Conservation (phyloP, 208 protist species). For the Leishmania martiniquensis region DNA sequence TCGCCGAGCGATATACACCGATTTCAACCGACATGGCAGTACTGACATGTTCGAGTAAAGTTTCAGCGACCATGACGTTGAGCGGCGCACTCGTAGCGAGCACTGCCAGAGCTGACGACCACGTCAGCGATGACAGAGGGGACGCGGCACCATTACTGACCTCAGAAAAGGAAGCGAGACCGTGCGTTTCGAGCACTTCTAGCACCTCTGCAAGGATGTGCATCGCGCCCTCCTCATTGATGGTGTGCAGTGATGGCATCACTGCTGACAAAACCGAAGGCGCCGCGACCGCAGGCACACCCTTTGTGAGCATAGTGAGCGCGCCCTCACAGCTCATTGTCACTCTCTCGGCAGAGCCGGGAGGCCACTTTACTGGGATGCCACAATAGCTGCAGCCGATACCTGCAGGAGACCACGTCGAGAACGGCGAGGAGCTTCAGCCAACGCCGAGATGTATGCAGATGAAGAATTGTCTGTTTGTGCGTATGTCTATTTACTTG, state of each 20-base stretch:
- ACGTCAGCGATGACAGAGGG: not conserved
- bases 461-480: not conserved
- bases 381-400: not conserved
- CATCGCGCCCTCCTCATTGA: slow-evolving; percentile 17
- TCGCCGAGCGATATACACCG: slow-evolving; percentile 18
- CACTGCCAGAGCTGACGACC: slow-evolving; percentile 13
- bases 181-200: slow-evolving; percentile 1
- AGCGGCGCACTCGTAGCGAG: slow-evolving; percentile 11
- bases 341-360: not conserved
- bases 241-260: not conserved
- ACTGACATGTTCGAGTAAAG: slow-evolving; percentile 19
- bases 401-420: not conserved
- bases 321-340: slow-evolving; percentile 16
- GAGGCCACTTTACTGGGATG: not conserved
- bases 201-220: slow-evolving; percentile 28
- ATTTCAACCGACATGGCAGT: slow-evolving; percentile 17
- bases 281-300: not conserved
- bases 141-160: not conserved
- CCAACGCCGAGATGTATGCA: not conserved
- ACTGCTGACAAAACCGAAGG: not conserved
- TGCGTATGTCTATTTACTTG: not conserved
- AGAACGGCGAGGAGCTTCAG: not conserved
- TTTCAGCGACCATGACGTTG: slow-evolving; percentile 26
- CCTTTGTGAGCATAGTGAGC: too few species aligned
- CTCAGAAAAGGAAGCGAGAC: not conserved